Percentiles rank a stretch among this genome's conserved stretches.
phyloP scores from a whole-genome alignment of 768 basidiomycete species.

The Lactifluus hygrophoroides region DNA sequence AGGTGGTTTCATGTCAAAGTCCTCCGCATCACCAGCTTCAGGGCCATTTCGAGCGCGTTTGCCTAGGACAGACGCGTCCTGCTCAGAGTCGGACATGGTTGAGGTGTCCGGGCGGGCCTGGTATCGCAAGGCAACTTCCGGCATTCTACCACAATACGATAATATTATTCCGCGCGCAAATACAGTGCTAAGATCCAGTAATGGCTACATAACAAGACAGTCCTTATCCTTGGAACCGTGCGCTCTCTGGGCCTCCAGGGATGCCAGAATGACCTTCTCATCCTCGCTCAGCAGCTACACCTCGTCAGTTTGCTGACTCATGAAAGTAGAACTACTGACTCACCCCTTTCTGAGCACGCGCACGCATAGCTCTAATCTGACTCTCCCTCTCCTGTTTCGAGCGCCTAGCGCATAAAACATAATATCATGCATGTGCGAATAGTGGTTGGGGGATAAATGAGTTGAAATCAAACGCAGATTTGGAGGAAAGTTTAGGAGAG shows the following conservation, averaged over 20 bases:
- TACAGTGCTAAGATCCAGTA: background rate
- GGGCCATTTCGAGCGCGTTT: slow-evolving; percentile 46
- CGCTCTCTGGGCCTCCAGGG: slow-evolving; percentile 38
- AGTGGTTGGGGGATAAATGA: slow-evolving; percentile 62
- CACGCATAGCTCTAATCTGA: slow-evolving; percentile 58
- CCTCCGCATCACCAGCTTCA: slow-evolving; percentile 21
- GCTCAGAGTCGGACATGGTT: slow-evolving; percentile 31
- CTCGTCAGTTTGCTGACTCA: slow-evolving; percentile 6
- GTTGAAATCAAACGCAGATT: slow-evolving; percentile 30
- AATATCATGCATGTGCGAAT: slow-evolving; percentile 54
- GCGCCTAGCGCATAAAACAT: slow-evolving; percentile 40
- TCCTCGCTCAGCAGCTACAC: slow-evolving; percentile 49
- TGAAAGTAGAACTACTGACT: slow-evolving; percentile 24
- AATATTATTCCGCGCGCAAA: background rate
- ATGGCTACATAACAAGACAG: slow-evolving; percentile 49
- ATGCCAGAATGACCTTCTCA: slow-evolving; percentile 52
- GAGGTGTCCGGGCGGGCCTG: background rate
- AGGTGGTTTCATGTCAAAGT: slow-evolving; percentile 23
- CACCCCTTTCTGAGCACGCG: slow-evolving; percentile 69
- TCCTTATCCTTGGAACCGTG: slow-evolving; percentile 31
- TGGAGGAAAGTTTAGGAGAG: slow-evolving; percentile 26
- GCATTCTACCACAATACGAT: too few relatives aligned
- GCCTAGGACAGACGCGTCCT: slow-evolving; percentile 49
- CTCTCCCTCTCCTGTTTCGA: slow-evolving; percentile 71
- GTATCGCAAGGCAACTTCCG: too few relatives aligned